A percentile compares a stretch with the other conserved stretches of the same genome.
These are phyloP conservation scores for Leishmania arabica DNA, from an alignment of 208 protist genomes.

Conservation along the genomic window DNA sequence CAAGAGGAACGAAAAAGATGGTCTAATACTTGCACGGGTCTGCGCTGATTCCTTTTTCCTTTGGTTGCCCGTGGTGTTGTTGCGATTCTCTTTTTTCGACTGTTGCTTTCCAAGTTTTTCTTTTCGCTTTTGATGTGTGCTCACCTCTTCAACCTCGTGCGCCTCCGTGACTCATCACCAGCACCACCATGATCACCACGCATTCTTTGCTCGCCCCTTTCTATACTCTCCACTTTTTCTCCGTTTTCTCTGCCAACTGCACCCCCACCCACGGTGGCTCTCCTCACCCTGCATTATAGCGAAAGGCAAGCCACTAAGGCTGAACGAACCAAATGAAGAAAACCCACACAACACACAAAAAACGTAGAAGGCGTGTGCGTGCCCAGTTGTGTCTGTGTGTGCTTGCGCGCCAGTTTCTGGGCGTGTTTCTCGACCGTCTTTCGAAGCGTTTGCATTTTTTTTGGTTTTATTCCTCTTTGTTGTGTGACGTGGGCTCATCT, in stretches of 20 bases:
- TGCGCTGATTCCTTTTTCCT: background rate
- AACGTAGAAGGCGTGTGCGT: background rate
- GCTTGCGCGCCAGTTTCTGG: background rate
- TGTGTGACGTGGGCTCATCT: background rate
- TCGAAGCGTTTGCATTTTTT: too few species aligned
- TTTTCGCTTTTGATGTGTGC: background rate
- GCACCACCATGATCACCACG: background rate
- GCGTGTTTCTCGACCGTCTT: background rate
- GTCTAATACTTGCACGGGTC: background rate
- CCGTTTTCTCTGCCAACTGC: background rate
- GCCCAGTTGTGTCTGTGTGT: background rate
- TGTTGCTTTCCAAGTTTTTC: background rate
- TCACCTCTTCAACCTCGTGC: background rate
- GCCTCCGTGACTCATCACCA: background rate
- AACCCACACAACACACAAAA: background rate
- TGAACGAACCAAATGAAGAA: background rate
- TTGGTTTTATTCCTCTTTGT: background rate
- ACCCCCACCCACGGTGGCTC: background rate
- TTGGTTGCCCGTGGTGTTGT: background rate
- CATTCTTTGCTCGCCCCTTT: background rate
- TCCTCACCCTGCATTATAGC: background rate
- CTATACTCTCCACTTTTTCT: background rate
- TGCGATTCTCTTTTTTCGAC: background rate
- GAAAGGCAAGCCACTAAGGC: background rate
- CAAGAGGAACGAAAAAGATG: background rate